phyloP scores from a whole-genome alignment of 1,284 basidiomycete species.

The Phellopilus nigrolimitatus region DNA sequence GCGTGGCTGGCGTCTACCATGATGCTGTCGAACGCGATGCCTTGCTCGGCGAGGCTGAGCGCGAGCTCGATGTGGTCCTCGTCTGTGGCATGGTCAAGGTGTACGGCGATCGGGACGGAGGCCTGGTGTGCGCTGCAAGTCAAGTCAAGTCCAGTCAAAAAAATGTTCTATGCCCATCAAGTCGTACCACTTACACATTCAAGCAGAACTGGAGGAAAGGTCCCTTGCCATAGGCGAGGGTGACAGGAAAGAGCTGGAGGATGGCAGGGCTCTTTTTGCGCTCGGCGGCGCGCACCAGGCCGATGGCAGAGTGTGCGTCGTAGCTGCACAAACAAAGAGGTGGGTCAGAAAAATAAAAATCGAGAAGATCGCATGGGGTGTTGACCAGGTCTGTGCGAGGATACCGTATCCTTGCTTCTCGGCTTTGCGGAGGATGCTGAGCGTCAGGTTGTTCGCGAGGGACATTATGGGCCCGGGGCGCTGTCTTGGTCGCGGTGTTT shows the following conservation, averaged over 20 bases:
- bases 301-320: constrained; percentile 42
- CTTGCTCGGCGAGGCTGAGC: constrained; percentile 41
- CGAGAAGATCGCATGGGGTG: too few relatives aligned
- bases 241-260: constrained; percentile 43
- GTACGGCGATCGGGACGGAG: constrained; percentile 44
- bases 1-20: constrained; percentile 50
- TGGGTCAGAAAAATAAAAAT: neutral
- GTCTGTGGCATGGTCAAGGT: constrained; percentile 47
- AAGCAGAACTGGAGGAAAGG: constrained; percentile 45
- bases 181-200: constrained; percentile 32
- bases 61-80: constrained; percentile 44
- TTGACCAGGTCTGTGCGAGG: constrained; percentile 41
- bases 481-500: constrained; percentile 2
- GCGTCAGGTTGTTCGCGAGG: constrained; percentile 34
- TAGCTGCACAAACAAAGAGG: constrained; percentile 30
- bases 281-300: constrained; percentile 43
- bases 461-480: too few relatives aligned
- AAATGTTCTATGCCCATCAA: neutral
- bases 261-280: constrained; percentile 41
- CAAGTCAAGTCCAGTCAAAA: neutral
- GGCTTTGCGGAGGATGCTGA: constrained; percentile 39
- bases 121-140: constrained; percentile 37
- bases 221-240: constrained; percentile 41
- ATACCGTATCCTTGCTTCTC: constrained; percentile 43
- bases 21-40: constrained; percentile 46